Conservation (phyloP, 1,284 basidiomycete species). For the Trametes hirsuta region DNA sequence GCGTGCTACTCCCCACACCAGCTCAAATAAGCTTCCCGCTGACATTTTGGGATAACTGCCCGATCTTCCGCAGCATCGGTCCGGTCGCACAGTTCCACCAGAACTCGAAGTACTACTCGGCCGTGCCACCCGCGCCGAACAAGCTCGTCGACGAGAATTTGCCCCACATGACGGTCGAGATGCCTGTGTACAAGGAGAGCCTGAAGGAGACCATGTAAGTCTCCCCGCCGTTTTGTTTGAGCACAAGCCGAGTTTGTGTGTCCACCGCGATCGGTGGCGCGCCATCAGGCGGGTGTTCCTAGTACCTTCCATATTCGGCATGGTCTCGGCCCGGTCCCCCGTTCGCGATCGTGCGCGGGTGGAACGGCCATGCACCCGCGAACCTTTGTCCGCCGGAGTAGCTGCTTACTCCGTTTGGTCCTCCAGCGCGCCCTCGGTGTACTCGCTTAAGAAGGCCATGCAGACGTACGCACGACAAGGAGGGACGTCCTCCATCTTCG, state of each 20-base stretch:
- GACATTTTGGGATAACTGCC: slow-evolving; percentile 18
- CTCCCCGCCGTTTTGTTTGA: neutral
- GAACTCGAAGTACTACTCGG: slow-evolving; percentile 76
- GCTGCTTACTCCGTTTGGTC: slow-evolving; percentile 6
- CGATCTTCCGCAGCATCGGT: slow-evolving; percentile 49
- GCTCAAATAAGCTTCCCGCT: neutral
- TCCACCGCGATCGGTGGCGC: slow-evolving; percentile 8
- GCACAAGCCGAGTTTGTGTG: neutral
- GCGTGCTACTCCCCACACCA: slow-evolving; percentile 28
- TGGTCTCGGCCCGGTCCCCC: neutral
- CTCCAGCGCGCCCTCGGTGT: slow-evolving; percentile 70
- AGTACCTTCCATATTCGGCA: neutral
- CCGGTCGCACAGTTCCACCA: slow-evolving; percentile 77
- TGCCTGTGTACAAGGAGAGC: slow-evolving; percentile 85
- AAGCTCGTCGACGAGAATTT: slow-evolving; percentile 61
- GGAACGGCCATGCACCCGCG: neutral
- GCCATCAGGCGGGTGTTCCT: neutral
- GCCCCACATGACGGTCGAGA: slow-evolving; percentile 76
- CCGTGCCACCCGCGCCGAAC: slow-evolving; percentile 59
- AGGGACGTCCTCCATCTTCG: slow-evolving; percentile 74
- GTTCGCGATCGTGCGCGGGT: neutral
- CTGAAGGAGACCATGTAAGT: slow-evolving; percentile 69
- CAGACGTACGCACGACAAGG: slow-evolving; percentile 85
- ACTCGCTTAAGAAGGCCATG: slow-evolving; percentile 84
- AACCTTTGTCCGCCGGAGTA: neutral